Conservation (phyloP, 805 yeast genomes). For the Wickerhamiella alocasiicola region DNA sequence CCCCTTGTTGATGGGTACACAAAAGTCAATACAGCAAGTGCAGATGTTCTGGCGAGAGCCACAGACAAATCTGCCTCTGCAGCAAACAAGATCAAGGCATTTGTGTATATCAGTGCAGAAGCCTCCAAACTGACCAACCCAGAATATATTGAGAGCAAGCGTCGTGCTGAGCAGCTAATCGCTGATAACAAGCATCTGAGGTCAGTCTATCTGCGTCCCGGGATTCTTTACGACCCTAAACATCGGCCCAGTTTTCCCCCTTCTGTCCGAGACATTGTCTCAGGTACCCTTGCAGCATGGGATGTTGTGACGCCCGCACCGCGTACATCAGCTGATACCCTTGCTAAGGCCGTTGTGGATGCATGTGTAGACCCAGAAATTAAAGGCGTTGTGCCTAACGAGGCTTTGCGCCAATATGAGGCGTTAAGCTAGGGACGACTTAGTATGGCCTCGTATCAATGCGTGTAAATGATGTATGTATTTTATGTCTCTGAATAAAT, state of each 20-base stretch:
- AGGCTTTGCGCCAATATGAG: slow-evolving; percentile 25
- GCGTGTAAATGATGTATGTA: not conserved
- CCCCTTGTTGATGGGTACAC: slow-evolving; percentile 42
- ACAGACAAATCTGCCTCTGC: slow-evolving; percentile 26
- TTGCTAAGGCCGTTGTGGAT: slow-evolving; percentile 46
- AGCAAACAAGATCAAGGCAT: slow-evolving; percentile 25
- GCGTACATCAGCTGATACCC: slow-evolving; percentile 42
- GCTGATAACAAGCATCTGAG: slow-evolving; percentile 40
- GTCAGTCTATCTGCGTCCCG: slow-evolving; percentile 62
- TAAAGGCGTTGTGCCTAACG: slow-evolving; percentile 48
- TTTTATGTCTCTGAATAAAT: no score
- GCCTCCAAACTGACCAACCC: slow-evolving; percentile 51
- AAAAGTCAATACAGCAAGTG: slow-evolving; percentile 56
- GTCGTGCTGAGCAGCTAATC: slow-evolving; percentile 51
- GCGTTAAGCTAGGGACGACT: no score
- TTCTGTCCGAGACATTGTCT: slow-evolving; percentile 31
- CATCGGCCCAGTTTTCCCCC: slow-evolving; percentile 12
- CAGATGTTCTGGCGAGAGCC: slow-evolving; percentile 48
- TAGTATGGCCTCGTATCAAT: not conserved
- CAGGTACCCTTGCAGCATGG: slow-evolving; percentile 34
- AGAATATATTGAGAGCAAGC: slow-evolving; percentile 62
- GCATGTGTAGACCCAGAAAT: slow-evolving; percentile 39
- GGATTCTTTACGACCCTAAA: slow-evolving; percentile 60
- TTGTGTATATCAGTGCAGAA: slow-evolving; percentile 76
- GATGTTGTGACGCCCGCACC: slow-evolving; percentile 35